These are phyloP conservation scores for Cyberlindnera mycetangii DNA, from an alignment of 805 yeast genomes.

Conservation along the genomic window DNA sequence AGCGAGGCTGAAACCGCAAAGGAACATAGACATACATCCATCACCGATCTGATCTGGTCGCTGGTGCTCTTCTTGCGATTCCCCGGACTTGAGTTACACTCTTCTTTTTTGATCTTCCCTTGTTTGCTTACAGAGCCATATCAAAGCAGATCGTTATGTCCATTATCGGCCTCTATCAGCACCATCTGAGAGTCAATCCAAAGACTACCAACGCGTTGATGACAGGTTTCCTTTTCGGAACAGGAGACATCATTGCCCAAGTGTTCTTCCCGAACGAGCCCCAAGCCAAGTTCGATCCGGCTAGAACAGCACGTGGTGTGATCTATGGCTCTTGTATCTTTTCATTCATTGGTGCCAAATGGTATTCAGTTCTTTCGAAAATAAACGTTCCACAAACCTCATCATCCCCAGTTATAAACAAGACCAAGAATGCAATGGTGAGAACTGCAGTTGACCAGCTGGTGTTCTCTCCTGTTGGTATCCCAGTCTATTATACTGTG, in stretches of 20 bases:
- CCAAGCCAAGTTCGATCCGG: conserved; percentile 39
- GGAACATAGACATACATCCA: no score
- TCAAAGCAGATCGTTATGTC: no score
- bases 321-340: conserved; percentile 71
- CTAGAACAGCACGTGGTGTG: conserved; percentile 60
- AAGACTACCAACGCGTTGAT: conserved; percentile 51
- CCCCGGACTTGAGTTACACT: no score
- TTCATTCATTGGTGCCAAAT: conserved; percentile 69
- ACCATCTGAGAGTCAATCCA: conserved; percentile 40
- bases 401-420: conserved; percentile 17
- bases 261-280: conserved; percentile 36
- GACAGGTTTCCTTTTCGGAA: conserved; percentile 62
- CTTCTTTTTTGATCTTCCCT: no score
- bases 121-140: no score
- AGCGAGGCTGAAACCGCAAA: no score
- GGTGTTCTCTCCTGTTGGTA: conserved; percentile 72
- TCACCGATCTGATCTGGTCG: no score
- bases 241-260: conserved; percentile 79
- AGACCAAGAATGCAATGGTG: conserved; percentile 35
- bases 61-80: no score
- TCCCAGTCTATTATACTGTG: conserved; percentile 66
- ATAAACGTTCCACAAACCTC: conserved; percentile 36
- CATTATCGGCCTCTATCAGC: conserved; percentile 19
- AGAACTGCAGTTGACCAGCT: conserved; percentile 72
- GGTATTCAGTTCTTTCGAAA: conserved; percentile 56